phyloP scores from a whole-genome alignment of 78 protist genomes.

The Kipferlia bialata region DNA sequence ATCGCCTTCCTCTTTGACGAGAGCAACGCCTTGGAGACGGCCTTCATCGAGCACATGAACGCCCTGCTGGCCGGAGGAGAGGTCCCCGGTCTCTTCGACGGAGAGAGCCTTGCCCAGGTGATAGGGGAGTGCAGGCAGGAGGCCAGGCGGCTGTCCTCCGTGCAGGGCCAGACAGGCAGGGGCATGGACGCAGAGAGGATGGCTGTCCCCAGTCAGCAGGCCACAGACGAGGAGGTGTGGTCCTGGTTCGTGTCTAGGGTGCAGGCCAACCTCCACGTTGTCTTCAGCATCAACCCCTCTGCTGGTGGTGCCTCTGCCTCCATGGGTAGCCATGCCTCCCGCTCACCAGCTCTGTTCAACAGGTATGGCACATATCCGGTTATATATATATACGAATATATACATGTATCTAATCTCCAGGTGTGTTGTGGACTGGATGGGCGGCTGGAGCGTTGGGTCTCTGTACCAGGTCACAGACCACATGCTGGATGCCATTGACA shows the following conservation, averaged over 20 bases:
- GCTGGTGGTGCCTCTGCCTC: constrained; percentile 63
- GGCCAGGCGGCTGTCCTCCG: constrained; percentile 37
- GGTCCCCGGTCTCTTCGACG: constrained; percentile 90
- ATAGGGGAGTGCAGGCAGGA: constrained; percentile 29
- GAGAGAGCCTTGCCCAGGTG: constrained; percentile 61
- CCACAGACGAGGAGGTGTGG: constrained; percentile 28
- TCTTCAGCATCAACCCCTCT: constrained; percentile 94
- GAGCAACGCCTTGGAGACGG: constrained; percentile 68
- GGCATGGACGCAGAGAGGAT: constrained; percentile 14
- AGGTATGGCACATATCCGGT: too few species aligned
- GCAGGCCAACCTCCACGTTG: constrained; percentile 80
- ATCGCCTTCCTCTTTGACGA: constrained; percentile 89
- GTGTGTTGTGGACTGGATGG: constrained; percentile 91
- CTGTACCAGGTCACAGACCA: constrained; percentile 49
- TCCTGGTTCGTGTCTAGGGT: constrained; percentile 26
- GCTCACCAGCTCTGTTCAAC: constrained; percentile 86
- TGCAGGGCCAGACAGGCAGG: constrained; percentile 9
- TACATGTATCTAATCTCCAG: too few species aligned
- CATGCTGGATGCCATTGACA: background rate
- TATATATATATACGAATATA: too few species aligned
- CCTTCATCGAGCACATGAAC: constrained; percentile 91
- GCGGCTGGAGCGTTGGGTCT: constrained; percentile 80
- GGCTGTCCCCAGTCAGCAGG: too few species aligned
- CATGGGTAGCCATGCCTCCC: constrained; percentile 64
- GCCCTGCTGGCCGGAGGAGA: constrained; percentile 82